These are phyloP conservation scores for Solanum virginianum DNA, from an alignment of 257 asterid species.

Conservation along the genomic window DNA sequence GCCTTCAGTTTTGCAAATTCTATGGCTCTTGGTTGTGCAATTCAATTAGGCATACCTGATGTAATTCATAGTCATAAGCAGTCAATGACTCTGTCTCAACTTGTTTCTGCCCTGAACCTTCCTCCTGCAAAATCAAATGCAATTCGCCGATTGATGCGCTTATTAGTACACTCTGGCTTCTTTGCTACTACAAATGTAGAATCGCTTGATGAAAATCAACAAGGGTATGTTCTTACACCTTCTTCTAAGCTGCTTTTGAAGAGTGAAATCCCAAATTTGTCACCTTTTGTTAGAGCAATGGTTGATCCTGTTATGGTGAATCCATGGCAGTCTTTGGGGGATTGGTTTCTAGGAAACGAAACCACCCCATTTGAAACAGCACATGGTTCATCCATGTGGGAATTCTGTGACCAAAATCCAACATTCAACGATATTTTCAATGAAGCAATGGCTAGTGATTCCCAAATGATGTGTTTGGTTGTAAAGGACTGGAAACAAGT, in stretches of 20 bases:
- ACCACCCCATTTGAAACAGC: conserved; percentile 3
- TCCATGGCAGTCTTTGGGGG: conserved; percentile 7
- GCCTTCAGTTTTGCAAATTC: conserved; percentile 6
- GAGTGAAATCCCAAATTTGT: not conserved
- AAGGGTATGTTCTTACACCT: conserved; percentile 13
- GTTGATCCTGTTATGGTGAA: not conserved
- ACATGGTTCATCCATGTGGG: conserved; percentile 3
- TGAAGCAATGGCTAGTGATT: conserved; percentile 22
- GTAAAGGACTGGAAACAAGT: conserved; percentile 1
- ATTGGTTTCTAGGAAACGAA: conserved; percentile 8
- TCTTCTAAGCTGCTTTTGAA: not conserved
- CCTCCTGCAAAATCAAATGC: not conserved
- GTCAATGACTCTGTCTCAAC: conserved; percentile 4
- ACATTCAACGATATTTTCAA: conserved; percentile 5
- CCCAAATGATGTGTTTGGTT: conserved; percentile 6
- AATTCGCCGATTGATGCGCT: conserved; percentile 8
- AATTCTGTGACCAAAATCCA: not conserved
- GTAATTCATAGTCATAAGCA: conserved; percentile 8
- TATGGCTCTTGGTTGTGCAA: conserved; percentile 8
- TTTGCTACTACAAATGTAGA: not conserved
- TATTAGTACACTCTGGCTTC: conserved; percentile 5
- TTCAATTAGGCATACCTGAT: conserved; percentile 12
- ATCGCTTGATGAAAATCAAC: not conserved
- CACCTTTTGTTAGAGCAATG: not conserved
- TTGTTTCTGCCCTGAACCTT: not conserved